Evolutionary conservation across 163 green algal species (phyloP).

Genomic region (Scenedesmus sp.): DNA sequence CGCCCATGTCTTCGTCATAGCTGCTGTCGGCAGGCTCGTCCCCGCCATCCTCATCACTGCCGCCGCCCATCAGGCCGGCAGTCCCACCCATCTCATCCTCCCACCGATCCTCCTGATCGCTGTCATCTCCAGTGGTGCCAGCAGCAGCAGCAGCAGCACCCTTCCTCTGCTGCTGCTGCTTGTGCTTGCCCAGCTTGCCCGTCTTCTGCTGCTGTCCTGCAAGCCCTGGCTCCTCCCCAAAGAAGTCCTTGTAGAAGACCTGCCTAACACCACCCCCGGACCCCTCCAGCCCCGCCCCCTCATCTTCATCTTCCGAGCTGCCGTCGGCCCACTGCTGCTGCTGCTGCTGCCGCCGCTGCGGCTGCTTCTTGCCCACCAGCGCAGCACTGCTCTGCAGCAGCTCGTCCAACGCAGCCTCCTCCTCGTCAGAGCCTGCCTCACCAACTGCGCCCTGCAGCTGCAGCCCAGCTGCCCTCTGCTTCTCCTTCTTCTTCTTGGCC

Average conservation of each 20-base stretch:
- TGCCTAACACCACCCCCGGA: background rate
- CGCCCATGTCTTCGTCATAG: background rate
- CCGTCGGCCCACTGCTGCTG: constrained; percentile 3
- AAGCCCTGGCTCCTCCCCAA: constrained; percentile 46
- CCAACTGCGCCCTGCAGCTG: background rate
- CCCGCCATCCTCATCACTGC: background rate
- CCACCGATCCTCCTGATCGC: constrained; percentile 29
- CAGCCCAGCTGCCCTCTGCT: background rate
- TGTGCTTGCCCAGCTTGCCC: constrained; percentile 25
- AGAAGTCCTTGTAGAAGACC: constrained; percentile 80
- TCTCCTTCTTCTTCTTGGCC: constrained; percentile 17
- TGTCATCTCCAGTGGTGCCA: constrained; percentile 22
- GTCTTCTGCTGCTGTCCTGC: constrained; percentile 17
- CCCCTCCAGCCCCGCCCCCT: constrained; percentile 46
- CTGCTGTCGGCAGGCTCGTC: background rate
- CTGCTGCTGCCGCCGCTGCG: constrained; percentile 16
- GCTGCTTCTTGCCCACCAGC: constrained; percentile 31
- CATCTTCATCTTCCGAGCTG: constrained; percentile 32
- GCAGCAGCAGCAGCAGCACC: background rate
- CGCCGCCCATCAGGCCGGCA: background rate
- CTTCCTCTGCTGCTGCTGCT: constrained; percentile 11
- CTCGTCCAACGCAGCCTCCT: background rate
- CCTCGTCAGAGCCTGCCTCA: background rate
- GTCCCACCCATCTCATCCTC: constrained; percentile 28
- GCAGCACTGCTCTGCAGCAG: constrained; percentile 38